These are phyloP conservation scores for Candida chauliodis DNA, from an alignment of 805 yeast genomes.

Conservation along the genomic window DNA sequence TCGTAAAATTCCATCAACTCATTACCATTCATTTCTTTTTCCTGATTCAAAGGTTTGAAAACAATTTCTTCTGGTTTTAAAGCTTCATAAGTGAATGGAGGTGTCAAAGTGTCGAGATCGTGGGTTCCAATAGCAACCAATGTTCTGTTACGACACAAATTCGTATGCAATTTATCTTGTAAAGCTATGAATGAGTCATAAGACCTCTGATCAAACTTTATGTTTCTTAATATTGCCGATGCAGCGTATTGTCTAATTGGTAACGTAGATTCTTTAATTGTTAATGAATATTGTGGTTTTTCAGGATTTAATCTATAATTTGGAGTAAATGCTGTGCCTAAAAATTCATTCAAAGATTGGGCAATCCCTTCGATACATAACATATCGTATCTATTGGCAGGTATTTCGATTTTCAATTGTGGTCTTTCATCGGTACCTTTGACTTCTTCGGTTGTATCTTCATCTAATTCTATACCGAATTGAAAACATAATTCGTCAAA, in stretches of 20 bases:
- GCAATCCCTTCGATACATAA: slow-evolving; percentile 98
- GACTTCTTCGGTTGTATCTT: slow-evolving; percentile 85
- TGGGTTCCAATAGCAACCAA: slow-evolving; percentile 99
- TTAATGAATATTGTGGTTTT: slow-evolving; percentile 58
- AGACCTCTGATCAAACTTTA: slow-evolving; percentile 75
- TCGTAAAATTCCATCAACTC: slow-evolving; percentile 87
- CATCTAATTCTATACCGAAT: slow-evolving; percentile 96
- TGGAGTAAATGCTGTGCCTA: slow-evolving; percentile 69
- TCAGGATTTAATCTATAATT: slow-evolving; percentile 59
- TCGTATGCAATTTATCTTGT: slow-evolving; percentile 94
- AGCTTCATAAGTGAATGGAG: slow-evolving; percentile 88
- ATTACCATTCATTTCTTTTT: slow-evolving; percentile 65
- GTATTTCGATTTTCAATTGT: slow-evolving; percentile 94
- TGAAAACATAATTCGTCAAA: slow-evolving; percentile 97
- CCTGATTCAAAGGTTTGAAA: slow-evolving; percentile 74
- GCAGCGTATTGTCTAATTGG: slow-evolving; percentile 89
- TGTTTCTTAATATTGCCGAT: slow-evolving; percentile 85
- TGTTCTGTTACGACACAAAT: slow-evolving; percentile 94
- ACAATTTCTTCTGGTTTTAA: slow-evolving; percentile 71
- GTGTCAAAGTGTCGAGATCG: slow-evolving; percentile 74
- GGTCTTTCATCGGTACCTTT: slow-evolving; percentile 74
- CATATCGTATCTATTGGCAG: slow-evolving; percentile 98
- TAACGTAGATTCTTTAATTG: slow-evolving; percentile 71
- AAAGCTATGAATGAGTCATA: slow-evolving; percentile 93
- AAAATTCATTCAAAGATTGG: slow-evolving; percentile 86